phyloP scores from a whole-genome alignment of 208 protist genomes.

The Trichomonas vaginalis region DNA sequence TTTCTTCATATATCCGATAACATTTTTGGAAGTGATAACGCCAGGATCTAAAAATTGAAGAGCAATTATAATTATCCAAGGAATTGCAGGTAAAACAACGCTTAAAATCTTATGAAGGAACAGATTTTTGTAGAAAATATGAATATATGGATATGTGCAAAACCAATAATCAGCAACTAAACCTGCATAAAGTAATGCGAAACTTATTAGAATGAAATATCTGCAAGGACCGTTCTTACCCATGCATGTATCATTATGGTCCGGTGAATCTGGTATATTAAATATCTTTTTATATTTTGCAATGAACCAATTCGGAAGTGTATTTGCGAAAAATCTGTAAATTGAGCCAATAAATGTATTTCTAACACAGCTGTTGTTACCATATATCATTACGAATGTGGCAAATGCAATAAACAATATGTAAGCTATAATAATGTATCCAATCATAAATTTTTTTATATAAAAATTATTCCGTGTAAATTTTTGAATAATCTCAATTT shows the following conservation, averaged over 20 bases:
- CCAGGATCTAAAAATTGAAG: background rate
- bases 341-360: background rate
- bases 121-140: background rate
- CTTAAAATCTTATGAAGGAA: background rate
- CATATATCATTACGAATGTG: background rate
- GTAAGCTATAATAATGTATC: background rate
- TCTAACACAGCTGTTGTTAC: background rate
- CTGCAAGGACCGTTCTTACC: background rate
- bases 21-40: background rate
- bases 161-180: background rate
- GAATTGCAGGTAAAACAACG: background rate
- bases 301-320: background rate
- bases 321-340: background rate
- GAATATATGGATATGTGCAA: background rate
- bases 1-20: background rate
- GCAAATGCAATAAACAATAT: background rate
- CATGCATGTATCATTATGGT: background rate
- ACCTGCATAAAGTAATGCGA: background rate
- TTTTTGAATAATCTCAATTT: too few relatives aligned
- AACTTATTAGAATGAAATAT: background rate
- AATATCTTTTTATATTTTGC: background rate
- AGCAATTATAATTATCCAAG: conserved; percentile 1
- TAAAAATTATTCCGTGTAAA: background rate
- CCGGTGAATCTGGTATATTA: background rate
- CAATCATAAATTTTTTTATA: background rate